phyloP scores from a whole-genome alignment of 23 red algal species.

The Gracilaria vermiculophylla region DNA sequence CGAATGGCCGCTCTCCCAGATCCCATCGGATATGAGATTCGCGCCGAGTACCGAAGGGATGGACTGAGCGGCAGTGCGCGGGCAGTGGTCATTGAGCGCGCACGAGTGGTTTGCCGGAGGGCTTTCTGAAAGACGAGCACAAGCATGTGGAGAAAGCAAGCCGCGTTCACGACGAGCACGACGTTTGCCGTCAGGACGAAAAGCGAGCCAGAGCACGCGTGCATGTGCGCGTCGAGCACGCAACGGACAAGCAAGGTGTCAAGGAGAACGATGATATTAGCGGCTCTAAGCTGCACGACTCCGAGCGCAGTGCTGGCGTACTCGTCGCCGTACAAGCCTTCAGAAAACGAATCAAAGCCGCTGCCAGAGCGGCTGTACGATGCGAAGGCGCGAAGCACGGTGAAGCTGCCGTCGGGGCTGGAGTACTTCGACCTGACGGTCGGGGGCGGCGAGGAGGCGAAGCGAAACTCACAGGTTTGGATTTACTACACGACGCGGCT shows the following conservation, averaged over 20 bases:
- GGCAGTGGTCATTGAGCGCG: no score
- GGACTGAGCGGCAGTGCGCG: no score
- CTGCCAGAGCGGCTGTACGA: conserved; percentile 60
- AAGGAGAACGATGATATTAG: background rate
- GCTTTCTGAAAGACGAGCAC: background rate
- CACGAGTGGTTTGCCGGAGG: no score
- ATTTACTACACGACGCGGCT: conserved; percentile 67
- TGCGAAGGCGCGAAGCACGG: background rate
- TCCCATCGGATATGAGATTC: background rate
- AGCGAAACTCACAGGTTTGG: background rate
- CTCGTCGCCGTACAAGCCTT: conserved; percentile 55
- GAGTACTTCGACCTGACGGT: conserved; percentile 70
- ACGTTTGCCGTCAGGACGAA: background rate
- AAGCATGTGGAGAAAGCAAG: background rate
- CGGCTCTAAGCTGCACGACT: background rate
- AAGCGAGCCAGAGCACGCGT: background rate
- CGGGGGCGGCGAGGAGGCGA: conserved; percentile 45
- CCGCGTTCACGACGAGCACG: background rate
- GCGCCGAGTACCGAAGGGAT: no score
- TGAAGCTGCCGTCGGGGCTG: conserved; percentile 55
- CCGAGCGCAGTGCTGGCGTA: background rate
- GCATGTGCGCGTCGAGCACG: background rate
- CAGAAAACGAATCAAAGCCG: conserved; percentile 6
- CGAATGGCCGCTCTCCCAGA: no score
- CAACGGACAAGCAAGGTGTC: background rate